Conservation (phyloP, 495 filamentous ascomycete species). For the Aspergillus panamensis region DNA sequence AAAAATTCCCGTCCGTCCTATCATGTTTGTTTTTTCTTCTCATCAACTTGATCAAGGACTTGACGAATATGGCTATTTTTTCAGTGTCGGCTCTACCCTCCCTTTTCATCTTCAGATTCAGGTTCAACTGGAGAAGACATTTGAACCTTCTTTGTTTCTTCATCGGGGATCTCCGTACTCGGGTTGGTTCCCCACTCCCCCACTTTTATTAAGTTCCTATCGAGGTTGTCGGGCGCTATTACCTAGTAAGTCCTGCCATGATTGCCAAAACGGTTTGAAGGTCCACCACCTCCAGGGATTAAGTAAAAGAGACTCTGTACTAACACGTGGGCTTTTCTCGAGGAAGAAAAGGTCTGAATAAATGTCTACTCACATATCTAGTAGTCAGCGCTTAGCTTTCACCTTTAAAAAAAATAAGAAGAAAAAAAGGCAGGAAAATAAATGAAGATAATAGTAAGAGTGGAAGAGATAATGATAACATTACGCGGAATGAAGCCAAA, state of each 20-base stretch:
- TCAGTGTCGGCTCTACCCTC: not conserved
- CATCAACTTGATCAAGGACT: no score
- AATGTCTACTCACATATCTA: not conserved
- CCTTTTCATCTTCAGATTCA: not conserved
- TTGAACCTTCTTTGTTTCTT: slow-evolving; percentile 16
- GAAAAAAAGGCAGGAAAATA: not conserved
- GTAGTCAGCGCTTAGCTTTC: not conserved
- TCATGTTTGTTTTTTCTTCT: no score
- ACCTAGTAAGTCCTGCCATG: no score
- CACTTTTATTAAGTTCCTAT: not conserved
- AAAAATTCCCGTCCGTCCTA: no score
- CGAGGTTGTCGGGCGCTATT: not conserved
- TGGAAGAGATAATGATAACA: not conserved
- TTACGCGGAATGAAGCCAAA: not conserved
- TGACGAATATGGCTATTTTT: no score
- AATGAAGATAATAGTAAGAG: not conserved
- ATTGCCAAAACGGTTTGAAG: not conserved
- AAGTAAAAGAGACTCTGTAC: not conserved
- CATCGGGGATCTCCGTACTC: slow-evolving; percentile 26
- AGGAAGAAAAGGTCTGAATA: not conserved
- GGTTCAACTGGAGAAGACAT: not conserved
- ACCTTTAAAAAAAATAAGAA: not conserved
- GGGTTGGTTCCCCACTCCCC: not conserved
- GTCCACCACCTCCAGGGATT: not conserved
- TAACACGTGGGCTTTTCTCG: not conserved